Evolutionary conservation across 768 basidiomycete genomes (phyloP), one percentile per base, ranked within the genome.

Genomic region (Roridomyces roridus): DNA sequence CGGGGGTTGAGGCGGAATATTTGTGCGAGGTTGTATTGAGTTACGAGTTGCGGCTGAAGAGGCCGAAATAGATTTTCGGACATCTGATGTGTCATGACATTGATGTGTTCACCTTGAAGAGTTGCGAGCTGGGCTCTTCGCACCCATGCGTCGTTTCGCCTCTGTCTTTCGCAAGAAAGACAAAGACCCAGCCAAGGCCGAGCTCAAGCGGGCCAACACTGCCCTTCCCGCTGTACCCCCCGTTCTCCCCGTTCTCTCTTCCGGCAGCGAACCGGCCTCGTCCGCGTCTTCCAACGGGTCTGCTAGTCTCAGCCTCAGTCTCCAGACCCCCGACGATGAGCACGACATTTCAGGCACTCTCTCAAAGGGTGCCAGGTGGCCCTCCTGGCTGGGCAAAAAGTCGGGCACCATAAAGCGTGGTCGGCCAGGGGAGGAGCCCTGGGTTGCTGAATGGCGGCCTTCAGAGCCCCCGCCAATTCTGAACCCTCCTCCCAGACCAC

Each of bases 131-230:
- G n/a, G n/a, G n/a, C n/a, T n/a, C n/a, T n/a, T n/a, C n/a, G n/a
- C n/a, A n/a, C n/a, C 61, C 59, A 89, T 89, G 87, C 86, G 86
- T 67, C 84, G 87, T 63, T 73, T 91, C 68, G 80, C 80, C 53
- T 82, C 85, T 46, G 81, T 85, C 65, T 84, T 90, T 63, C 34
- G 70, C 31, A 70, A 74, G 67, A 77, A 76, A 63, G 70, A 65
- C 74, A 65, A 77, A 73, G 67, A 74, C 72, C 12, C 46, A 61
- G 74, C 78, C 73, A 81, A 74, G 70, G 68, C 70, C 53, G 71
- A 71, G 54, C 50, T 63, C 44, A 54, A 34, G 49, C 57, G 51
- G 43, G 35, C 51, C 46, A 67, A 67, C 50, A 46, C 70, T 68
- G 63, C 60, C 51, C 67, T n/a, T 63, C 68, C 54, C 53, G 46